phyloP scores from a whole-genome alignment of 1,284 basidiomycete species.

The Xerocomus amazonicus region DNA sequence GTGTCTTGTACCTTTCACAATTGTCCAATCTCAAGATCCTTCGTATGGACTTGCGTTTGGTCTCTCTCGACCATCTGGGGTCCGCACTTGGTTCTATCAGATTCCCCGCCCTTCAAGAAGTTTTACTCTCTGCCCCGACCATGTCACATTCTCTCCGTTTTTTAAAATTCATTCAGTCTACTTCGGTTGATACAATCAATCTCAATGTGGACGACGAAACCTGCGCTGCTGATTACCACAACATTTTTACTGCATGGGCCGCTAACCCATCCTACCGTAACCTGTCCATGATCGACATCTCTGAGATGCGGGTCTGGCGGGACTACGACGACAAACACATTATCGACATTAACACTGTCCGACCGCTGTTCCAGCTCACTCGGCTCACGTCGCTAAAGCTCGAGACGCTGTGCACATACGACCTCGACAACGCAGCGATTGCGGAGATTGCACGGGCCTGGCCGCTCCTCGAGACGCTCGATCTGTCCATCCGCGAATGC shows the following conservation, averaged over 20 bases:
- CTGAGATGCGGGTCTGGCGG: slow-evolving; percentile 30
- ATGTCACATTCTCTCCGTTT: slow-evolving; percentile 23
- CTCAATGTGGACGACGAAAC: slow-evolving; percentile 32
- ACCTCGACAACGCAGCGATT: slow-evolving; percentile 23
- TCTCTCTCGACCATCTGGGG: slow-evolving; percentile 24
- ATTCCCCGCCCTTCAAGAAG: slow-evolving; percentile 24
- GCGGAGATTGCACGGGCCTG: slow-evolving; percentile 27
- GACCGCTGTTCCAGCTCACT: slow-evolving; percentile 23
- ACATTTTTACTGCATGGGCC: slow-evolving; percentile 25
- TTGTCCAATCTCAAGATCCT: slow-evolving; percentile 24
- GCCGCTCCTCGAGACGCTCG: slow-evolving; percentile 26
- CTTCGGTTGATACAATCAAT: slow-evolving; percentile 32
- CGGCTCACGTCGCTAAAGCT: slow-evolving; percentile 22
- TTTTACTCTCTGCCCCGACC: slow-evolving; percentile 22
- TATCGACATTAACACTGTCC: slow-evolving; percentile 23
- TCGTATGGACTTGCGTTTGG: slow-evolving; percentile 26
- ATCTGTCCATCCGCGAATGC: slow-evolving; percentile 27
- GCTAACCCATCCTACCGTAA: slow-evolving; percentile 23
- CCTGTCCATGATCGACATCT: slow-evolving; percentile 26
- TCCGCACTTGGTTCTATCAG: slow-evolving; percentile 5
- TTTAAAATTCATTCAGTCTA: slow-evolving; percentile 26
- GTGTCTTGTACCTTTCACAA: slow-evolving; percentile 21
- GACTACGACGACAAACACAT: slow-evolving; percentile 32
- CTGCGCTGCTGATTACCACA: slow-evolving; percentile 23
- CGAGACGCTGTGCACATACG: slow-evolving; percentile 28